These are phyloP conservation scores for Podila horticola DNA, from an alignment of 192 early-diverging fungal genomes.

Conservation along the genomic window DNA sequence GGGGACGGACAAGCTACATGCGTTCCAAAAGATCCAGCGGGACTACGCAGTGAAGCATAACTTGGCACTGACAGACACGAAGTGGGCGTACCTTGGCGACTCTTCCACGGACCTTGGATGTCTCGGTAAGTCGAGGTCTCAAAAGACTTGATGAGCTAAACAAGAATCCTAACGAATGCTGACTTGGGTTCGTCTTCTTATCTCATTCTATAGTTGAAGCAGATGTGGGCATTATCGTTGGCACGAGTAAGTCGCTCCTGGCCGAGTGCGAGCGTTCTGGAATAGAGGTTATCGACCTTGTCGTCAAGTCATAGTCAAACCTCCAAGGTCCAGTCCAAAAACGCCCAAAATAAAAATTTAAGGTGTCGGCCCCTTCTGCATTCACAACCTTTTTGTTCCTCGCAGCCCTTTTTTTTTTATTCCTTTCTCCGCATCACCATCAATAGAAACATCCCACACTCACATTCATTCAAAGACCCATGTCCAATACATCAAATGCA, in stretches of 20 bases:
- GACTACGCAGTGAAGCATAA: slow-evolving; percentile 27
- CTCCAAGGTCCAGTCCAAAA: background rate
- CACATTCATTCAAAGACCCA: background rate
- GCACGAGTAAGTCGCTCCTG: slow-evolving; percentile 33
- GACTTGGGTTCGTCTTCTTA: background rate
- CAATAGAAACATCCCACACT: background rate
- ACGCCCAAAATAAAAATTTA: background rate
- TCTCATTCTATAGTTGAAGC: slow-evolving; percentile 30
- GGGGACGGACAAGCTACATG: slow-evolving; percentile 45
- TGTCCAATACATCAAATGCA: slow-evolving; percentile 24
- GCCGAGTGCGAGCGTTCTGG: slow-evolving; percentile 39
- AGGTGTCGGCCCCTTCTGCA: background rate
- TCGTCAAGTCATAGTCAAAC: background rate
- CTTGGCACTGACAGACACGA: slow-evolving; percentile 14
- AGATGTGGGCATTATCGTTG: slow-evolving; percentile 45
- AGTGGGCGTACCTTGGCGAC: slow-evolving; percentile 49
- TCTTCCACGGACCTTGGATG: slow-evolving; percentile 45
- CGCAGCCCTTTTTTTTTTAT: background rate
- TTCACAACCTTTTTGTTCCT: background rate
- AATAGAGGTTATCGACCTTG: slow-evolving; percentile 30
- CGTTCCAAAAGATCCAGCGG: slow-evolving; percentile 29
- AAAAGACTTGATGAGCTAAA: background rate
- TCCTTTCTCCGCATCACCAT: background rate
- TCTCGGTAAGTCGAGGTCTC: slow-evolving; percentile 20
- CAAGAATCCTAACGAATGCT: background rate